Percentiles rank a stretch among this genome's conserved stretches.
Evolutionary conservation across 1,284 basidiomycete genomes (phyloP).

Genomic region (Tilletia indica): DNA sequence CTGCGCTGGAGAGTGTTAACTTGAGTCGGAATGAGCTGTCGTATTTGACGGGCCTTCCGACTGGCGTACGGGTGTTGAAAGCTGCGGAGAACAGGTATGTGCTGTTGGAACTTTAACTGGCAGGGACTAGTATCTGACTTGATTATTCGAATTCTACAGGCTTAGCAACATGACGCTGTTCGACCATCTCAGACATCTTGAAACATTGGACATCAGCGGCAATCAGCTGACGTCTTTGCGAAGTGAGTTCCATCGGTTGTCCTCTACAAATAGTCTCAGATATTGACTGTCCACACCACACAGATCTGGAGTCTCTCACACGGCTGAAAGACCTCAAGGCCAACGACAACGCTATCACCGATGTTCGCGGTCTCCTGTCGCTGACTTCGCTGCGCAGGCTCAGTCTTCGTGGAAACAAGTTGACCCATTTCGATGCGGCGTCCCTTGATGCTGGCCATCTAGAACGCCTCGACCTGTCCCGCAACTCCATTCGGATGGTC

Average conservation of each 20-base stretch:
- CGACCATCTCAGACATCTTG: conserved; percentile 78
- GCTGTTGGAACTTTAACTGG: no score
- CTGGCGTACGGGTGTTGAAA: conserved; percentile 36
- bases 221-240: conserved; percentile 74
- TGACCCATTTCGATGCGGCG: conserved; percentile 65
- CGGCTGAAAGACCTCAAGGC: conserved; percentile 85
- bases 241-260: conserved; percentile 24
- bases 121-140: not conserved
- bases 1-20: conserved; percentile 73
- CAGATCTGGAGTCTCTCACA: conserved; percentile 33
- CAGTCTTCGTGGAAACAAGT: conserved; percentile 74
- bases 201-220: conserved; percentile 82
- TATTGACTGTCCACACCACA: not conserved
- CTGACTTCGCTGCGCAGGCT: conserved; percentile 68
- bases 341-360: conserved; percentile 80
- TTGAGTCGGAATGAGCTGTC: conserved; percentile 27
- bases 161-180: conserved; percentile 85
- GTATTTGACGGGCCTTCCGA: conserved; percentile 49
- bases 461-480: conserved; percentile 77
- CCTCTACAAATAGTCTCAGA: conserved; percentile 62
- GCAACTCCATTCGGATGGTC: conserved; percentile 63
- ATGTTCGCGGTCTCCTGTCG: conserved; percentile 64
- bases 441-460: conserved; percentile 57
- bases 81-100: conserved; percentile 31
- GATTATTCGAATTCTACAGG: conserved; percentile 53